Percentiles rank a stretch among this genome's conserved stretches.
phyloP scores from a whole-genome alignment of 2,329 filamentous ascomycete genomes.

The Exophiala lecanii-corni region DNA sequence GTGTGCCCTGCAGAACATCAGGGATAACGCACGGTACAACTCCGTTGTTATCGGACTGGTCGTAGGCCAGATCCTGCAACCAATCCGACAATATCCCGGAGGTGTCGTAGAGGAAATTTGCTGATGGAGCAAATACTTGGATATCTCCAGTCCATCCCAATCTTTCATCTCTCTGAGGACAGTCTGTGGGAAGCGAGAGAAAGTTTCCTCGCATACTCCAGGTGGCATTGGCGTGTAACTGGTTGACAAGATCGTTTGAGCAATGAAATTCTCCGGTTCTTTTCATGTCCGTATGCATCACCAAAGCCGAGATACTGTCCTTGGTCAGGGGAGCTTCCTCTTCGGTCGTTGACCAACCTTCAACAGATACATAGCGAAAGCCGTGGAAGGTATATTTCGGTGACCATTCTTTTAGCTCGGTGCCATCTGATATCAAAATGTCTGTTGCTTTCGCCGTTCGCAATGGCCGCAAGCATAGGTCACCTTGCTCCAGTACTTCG shows the following conservation, averaged over 20 bases:
- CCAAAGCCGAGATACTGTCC: slow-evolving; percentile 33
- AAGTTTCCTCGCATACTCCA: slow-evolving; percentile 60
- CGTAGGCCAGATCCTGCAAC: slow-evolving; percentile 43
- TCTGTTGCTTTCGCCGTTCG: slow-evolving; percentile 42
- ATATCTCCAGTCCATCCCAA: slow-evolving; percentile 53
- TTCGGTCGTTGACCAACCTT: slow-evolving; percentile 36
- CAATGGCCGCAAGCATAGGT: slow-evolving; percentile 41
- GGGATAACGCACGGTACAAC: not conserved
- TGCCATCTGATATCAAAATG: slow-evolving; percentile 33
- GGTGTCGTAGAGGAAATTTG: slow-evolving; percentile 52
- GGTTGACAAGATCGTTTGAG: slow-evolving; percentile 49
- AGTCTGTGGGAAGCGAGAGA: slow-evolving; percentile 54
- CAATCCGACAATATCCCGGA: slow-evolving; percentile 48
- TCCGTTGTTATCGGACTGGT: not conserved
- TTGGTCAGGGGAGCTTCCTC: too few relatives aligned
- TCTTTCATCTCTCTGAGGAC: slow-evolving; percentile 52
- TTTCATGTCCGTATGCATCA: slow-evolving; percentile 51
- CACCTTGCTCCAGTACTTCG: slow-evolving; percentile 50
- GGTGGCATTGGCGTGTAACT: slow-evolving; percentile 50
- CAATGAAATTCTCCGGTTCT: slow-evolving; percentile 49
- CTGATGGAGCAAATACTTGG: slow-evolving; percentile 47
- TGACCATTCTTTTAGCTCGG: slow-evolving; percentile 35
- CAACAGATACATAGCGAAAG: slow-evolving; percentile 49
- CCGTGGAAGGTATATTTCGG: slow-evolving; percentile 51
- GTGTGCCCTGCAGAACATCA: not conserved